These are phyloP conservation scores for Apiospora phragmitis DNA, from an alignment of 2,329 filamentous ascomycete species.

Conservation along the genomic window DNA sequence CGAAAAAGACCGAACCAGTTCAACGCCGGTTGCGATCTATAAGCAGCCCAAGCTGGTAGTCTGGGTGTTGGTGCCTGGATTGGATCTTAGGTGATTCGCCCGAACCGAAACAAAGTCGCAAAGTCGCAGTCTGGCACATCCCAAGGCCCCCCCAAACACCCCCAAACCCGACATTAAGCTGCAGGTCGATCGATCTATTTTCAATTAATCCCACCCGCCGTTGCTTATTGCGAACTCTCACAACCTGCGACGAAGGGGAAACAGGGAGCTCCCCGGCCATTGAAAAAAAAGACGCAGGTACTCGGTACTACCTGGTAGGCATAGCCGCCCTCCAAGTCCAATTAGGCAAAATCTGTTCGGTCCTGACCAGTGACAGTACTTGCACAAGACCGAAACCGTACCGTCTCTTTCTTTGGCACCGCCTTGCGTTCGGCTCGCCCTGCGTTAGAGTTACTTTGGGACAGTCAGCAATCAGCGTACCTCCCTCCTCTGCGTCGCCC, in stretches of 20 bases:
- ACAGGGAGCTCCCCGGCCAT: constrained; percentile 1
- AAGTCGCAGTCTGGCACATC: background rate
- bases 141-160: background rate
- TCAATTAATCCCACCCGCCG: constrained; percentile 1
- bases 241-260: background rate
- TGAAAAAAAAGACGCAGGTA: background rate
- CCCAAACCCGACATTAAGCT: background rate
- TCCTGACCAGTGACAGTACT: background rate
- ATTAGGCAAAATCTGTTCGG: background rate
- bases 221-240: background rate
- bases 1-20: background rate
- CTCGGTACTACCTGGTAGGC: background rate
- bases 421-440: background rate
- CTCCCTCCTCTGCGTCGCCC: background rate
- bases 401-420: background rate
- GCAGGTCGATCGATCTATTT: constrained; percentile 3
- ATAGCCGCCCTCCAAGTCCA: background rate
- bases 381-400: background rate
- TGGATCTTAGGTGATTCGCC: background rate
- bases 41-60: background rate
- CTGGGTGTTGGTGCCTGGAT: background rate
- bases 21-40: background rate
- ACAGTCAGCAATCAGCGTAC: background rate
- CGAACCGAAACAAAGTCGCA: constrained; percentile 8
- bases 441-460: background rate